These are phyloP conservation scores for Oehlia diaphana DNA, from an alignment of 192 early-diverging fungal species.

Conservation along the genomic window DNA sequence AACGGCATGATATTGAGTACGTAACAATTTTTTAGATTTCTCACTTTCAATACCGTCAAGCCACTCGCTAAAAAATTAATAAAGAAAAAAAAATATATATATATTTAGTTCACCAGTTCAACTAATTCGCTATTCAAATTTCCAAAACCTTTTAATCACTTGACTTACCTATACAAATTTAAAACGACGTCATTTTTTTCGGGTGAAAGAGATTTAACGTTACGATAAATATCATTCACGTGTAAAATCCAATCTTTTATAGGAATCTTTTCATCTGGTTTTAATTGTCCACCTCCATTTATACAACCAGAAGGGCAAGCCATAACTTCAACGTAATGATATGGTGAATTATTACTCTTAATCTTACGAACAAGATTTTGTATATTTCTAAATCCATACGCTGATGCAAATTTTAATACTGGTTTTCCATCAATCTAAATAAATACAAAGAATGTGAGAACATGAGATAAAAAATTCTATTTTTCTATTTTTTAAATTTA, in stretches of 20 bases:
- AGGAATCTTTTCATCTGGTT: conserved; percentile 49
- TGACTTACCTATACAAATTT: conserved; percentile 59
- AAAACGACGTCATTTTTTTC: conserved; percentile 67
- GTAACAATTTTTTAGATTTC: conserved; percentile 61
- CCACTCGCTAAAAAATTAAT: conserved; percentile 63
- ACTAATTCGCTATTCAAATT: background rate
- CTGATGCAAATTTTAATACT: conserved; percentile 77
- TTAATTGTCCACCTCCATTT: conserved; percentile 96
- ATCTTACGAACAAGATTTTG: conserved; percentile 98
- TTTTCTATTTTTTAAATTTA: too few relatives aligned
- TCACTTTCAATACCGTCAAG: conserved; percentile 69
- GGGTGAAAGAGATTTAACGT: conserved; percentile 51
- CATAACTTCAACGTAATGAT: conserved; percentile 96
- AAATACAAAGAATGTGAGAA: conserved; percentile 14
- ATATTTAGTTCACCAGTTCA: background rate
- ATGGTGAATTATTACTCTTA: conserved; percentile 70
- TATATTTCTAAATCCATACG: conserved; percentile 96
- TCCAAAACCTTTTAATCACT: background rate
- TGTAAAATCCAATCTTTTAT: conserved; percentile 76
- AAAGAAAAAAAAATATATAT: background rate
- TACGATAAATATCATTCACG: conserved; percentile 68
- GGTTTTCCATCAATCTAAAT: conserved; percentile 49
- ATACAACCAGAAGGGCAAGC: conserved; percentile 97
- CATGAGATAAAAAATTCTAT: too few relatives aligned
- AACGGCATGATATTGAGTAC: conserved; percentile 87